Evolutionary conservation across 225 moss, liverwort and hornwort species (phyloP).

Genomic region (Sphagnum tenellum): DNA sequence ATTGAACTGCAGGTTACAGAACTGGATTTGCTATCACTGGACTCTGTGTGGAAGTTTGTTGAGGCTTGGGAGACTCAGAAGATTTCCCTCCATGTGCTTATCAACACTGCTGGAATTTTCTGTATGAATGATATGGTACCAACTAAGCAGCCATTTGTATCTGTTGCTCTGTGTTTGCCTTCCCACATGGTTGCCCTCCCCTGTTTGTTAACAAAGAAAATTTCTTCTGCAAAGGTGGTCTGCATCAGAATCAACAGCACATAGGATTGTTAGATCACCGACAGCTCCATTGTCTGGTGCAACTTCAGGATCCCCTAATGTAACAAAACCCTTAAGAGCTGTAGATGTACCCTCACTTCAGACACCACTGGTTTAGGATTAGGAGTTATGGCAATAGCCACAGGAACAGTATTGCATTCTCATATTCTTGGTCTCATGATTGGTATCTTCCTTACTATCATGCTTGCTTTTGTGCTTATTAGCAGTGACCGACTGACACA

Average conservation of each 20-base stretch:
- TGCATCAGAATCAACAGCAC: too few species aligned
- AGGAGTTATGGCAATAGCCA: slow-evolving; percentile 34
- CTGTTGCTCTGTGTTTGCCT: too few species aligned
- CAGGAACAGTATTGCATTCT: background rate
- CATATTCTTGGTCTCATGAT: slow-evolving; percentile 3
- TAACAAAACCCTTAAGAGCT: slow-evolving; percentile 22
- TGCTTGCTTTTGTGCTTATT: slow-evolving; percentile 56
- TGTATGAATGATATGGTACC: slow-evolving; percentile 51
- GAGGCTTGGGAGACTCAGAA: slow-evolving; percentile 61
- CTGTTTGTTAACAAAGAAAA: too few species aligned
- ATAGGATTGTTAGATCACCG: too few species aligned
- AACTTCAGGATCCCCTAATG: too few species aligned
- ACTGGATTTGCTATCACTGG: slow-evolving; percentile 67
- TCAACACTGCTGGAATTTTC: slow-evolving; percentile 92
- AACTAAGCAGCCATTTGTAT: too few species aligned
- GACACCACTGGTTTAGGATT: slow-evolving; percentile 63
- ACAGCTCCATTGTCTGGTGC: too few species aligned
- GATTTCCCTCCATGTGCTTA: slow-evolving; percentile 57
- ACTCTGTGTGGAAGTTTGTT: slow-evolving; percentile 64
- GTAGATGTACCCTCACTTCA: slow-evolving; percentile 99
- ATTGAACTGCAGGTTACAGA: slow-evolving; percentile 59
- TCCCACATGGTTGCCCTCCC: too few species aligned
- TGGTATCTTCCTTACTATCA: background rate
- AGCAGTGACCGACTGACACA: slow-evolving; percentile 49
- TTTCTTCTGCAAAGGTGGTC: too few species aligned